These are phyloP conservation scores for Russula virescens DNA, from an alignment of 768 basidiomycete genomes.

Conservation along the genomic window DNA sequence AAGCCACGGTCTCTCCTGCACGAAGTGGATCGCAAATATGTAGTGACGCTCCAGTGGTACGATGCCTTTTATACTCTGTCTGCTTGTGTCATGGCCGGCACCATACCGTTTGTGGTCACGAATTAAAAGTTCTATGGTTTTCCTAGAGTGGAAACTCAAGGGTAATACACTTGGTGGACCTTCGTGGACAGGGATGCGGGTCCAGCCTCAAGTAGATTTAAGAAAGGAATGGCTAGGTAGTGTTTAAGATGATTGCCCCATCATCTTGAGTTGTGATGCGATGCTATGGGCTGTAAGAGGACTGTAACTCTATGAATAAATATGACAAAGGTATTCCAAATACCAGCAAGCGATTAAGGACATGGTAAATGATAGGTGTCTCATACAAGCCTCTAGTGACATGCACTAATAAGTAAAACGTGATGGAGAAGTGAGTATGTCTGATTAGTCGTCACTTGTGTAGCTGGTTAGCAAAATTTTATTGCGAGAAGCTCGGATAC, in stretches of 20 bases:
- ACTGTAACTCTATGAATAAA: not conserved
- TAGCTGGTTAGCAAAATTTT: not conserved
- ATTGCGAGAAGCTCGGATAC: slow-evolving; percentile 26
- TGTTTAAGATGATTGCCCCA: not conserved
- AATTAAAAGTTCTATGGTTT: no score
- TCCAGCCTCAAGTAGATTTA: no score
- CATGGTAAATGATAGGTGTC: not conserved
- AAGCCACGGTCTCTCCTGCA: no score
- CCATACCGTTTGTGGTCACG: no score
- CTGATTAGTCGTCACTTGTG: slow-evolving; percentile 17
- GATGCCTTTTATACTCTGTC: no score
- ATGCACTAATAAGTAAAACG: slow-evolving; percentile 9
- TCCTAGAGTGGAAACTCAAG: no score
- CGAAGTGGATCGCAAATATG: no score
- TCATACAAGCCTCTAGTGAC: slow-evolving; percentile 10
- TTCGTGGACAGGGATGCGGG: no score
- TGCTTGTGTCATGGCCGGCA: no score
- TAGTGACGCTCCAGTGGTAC: no score
- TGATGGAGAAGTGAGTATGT: not conserved
- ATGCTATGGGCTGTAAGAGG: not conserved
- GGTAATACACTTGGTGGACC: no score
- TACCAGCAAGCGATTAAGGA: slow-evolving; percentile 3
- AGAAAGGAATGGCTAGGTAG: no score
- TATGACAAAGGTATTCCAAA: not conserved
- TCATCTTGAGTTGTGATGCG: not conserved